Base-by-base conservation (phyloP, 805 yeast genomes). In the Tetrapisispora namnaoensis region DNA sequence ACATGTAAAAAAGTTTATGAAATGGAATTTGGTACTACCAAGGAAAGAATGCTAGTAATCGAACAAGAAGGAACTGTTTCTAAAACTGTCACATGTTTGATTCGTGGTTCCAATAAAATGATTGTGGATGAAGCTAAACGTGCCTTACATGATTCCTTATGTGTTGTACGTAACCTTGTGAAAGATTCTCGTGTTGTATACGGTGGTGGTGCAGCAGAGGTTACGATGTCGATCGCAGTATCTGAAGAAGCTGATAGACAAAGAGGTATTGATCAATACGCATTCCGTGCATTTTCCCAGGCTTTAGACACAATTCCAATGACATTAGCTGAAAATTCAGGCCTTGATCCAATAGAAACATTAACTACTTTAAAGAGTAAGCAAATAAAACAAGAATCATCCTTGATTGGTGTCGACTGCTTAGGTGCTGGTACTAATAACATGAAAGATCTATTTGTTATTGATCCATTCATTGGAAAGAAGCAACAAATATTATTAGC, bases 201-300 rank as follows among this genome's bases (percentile, higher is more conserved):
- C 63, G 99, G 99, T 54, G 99, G 99, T 59, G 99, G 99, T 57
- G 95, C 99, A 21, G 95, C 98, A 36, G 99, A 93, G 71, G 82
- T 93, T 47, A 77, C 96, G 2, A 85, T 95, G 73, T 89, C 98
- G 14, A 71, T 93, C 57, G 95, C 93, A 17, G 95, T 93, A 16
- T 75, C 88, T 49, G 86, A 83, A 45, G 95, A 85, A 55, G 97
- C 98, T 45, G 96, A 91, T 67, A 81, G 79, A 62, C 95, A 86
- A 69, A 82, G 82, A 59, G 98, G 98, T 50, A 91, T 91, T 54
- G 97, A 91, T 61, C 99, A 95, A 73, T 93, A 93, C 66, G 98
- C 98, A 0, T 88, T 93, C 80, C 82, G 97, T 63, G 95, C 96
- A 1, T 93, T 93, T 68, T 78, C 97, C 8, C 77, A 77, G 53